A percentile compares a stretch with the other conserved stretches of the same genome.
Conservation (phyloP, 306 rosid genomes). For the Sechiopsis laciniata region DNA sequence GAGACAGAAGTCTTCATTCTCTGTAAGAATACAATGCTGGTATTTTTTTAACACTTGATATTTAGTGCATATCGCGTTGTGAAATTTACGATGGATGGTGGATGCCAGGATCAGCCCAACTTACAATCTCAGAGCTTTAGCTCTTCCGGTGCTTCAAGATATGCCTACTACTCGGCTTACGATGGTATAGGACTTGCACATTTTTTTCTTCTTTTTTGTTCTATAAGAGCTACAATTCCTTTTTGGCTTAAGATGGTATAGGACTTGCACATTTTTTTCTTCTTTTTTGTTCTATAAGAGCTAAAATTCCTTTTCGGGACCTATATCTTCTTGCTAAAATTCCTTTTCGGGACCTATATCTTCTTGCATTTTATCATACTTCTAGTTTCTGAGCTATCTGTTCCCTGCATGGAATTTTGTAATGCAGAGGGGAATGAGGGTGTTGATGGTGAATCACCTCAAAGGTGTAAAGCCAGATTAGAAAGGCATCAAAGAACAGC, state of each 20-base stretch:
- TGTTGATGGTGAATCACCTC: conserved; percentile 78
- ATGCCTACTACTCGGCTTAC: conserved; percentile 46
- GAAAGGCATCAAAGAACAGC: conserved; percentile 88
- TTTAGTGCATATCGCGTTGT: not conserved
- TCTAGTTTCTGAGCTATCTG: conserved; percentile 26
- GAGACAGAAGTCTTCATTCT: conserved; percentile 55
- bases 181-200: conserved; percentile 43
- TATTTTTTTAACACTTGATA: conserved; percentile 19
- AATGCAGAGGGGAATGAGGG: conserved; percentile 57
- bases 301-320: conserved; percentile 1
- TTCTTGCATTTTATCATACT: conserved; percentile 21
- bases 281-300: conserved; percentile 18
- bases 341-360: conserved; percentile 16
- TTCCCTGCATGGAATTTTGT: conserved; percentile 38
- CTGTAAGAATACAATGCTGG: conserved; percentile 42
- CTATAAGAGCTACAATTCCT: conserved; percentile 8
- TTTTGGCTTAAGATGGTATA: conserved; percentile 58
- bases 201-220: conserved; percentile 6
- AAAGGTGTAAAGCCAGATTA: conserved; percentile 88
- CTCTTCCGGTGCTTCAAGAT: conserved; percentile 40
- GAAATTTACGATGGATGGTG: conserved; percentile 24
- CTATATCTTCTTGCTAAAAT: too few relatives aligned
- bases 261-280: not conserved
- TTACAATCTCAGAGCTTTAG: conserved; percentile 39
- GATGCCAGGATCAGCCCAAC: conserved; percentile 56